Conservation (phyloP, 1,284 basidiomycete species). For the Cryptococcus jaspeensis region DNA sequence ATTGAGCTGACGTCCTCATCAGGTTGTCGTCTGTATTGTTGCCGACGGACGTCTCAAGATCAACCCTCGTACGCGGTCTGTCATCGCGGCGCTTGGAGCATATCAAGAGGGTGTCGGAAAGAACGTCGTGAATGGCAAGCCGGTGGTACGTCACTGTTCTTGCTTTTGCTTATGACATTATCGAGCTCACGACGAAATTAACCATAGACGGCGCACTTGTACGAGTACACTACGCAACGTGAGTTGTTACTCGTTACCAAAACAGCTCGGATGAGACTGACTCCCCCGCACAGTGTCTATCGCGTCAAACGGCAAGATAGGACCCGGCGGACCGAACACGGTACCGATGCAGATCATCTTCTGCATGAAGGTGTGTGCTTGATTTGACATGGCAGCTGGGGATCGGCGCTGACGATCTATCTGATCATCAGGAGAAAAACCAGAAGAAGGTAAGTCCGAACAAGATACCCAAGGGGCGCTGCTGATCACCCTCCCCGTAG, state of each 20-base stretch:
- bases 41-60: conserved; percentile 81
- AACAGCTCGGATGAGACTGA: too few relatives aligned
- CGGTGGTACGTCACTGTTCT: conserved; percentile 60
- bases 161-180: too few relatives aligned
- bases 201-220: conserved; percentile 77
- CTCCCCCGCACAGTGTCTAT: conserved; percentile 63
- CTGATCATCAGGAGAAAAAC: conserved; percentile 37
- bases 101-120: conserved; percentile 90
- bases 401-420: background rate
- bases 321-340: conserved; percentile 63
- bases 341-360: conserved; percentile 92
- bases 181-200: background rate
- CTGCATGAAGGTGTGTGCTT: conserved; percentile 73
- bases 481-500: conserved; percentile 37
- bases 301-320: conserved; percentile 74
- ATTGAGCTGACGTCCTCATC: conserved; percentile 1
- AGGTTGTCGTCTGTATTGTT: conserved; percentile 60
- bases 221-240: conserved; percentile 91
- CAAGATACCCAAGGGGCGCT: background rate
- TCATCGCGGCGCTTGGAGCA: conserved; percentile 81
- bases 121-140: conserved; percentile 80
- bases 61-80: conserved; percentile 77
- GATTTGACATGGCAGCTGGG: background rate
- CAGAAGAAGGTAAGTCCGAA: conserved; percentile 40
- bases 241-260: conserved; percentile 48